Evolutionary conservation across 495 filamentous ascomycete genomes (phyloP).

Genomic region (Chlorociboria aeruginascens): DNA sequence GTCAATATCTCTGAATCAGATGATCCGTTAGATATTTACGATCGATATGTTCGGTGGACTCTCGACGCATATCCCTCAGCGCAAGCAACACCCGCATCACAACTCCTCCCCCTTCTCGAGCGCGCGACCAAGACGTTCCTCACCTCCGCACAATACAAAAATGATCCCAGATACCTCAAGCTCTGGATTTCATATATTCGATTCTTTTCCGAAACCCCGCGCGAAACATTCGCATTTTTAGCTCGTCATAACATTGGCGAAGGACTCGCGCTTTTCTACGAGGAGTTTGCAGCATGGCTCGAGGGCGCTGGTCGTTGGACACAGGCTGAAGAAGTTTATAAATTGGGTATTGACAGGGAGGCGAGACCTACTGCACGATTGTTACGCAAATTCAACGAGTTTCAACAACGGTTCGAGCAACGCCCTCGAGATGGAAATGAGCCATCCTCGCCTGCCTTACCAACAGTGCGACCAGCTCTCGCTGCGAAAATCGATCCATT

Average conservation of each 20-base stretch:
- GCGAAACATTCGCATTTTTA: constrained; percentile 85
- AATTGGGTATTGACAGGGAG: constrained; percentile 74
- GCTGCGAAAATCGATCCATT: constrained; percentile 81
- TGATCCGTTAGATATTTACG: constrained; percentile 90
- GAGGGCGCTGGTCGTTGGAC: constrained; percentile 76
- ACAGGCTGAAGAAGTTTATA: constrained; percentile 90
- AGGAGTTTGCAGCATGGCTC: constrained; percentile 89
- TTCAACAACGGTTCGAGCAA: constrained; percentile 62
- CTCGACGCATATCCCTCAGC: constrained; percentile 89
- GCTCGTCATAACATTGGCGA: constrained; percentile 83
- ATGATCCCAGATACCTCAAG: constrained; percentile 85
- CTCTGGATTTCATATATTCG: constrained; percentile 91
- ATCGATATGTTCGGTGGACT: constrained; percentile 95
- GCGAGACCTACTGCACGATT: constrained; percentile 74
- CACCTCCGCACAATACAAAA: constrained; percentile 74
- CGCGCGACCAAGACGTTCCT: constrained; percentile 85
- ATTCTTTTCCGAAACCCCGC: constrained; percentile 81
- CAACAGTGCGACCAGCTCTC: constrained; percentile 70
- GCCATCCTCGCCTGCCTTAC: constrained; percentile 76
- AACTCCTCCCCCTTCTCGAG: constrained; percentile 80
- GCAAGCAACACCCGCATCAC: constrained; percentile 80
- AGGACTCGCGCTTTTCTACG: constrained; percentile 84
- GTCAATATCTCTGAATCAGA: constrained; percentile 70
- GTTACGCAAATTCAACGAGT: constrained; percentile 79
- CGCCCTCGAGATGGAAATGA: constrained; percentile 45